A percentile compares a stretch with the other conserved stretches of the same genome.
phyloP scores from a whole-genome alignment of 176 grass and related monocot genomes.

The Juncus effusus region DNA sequence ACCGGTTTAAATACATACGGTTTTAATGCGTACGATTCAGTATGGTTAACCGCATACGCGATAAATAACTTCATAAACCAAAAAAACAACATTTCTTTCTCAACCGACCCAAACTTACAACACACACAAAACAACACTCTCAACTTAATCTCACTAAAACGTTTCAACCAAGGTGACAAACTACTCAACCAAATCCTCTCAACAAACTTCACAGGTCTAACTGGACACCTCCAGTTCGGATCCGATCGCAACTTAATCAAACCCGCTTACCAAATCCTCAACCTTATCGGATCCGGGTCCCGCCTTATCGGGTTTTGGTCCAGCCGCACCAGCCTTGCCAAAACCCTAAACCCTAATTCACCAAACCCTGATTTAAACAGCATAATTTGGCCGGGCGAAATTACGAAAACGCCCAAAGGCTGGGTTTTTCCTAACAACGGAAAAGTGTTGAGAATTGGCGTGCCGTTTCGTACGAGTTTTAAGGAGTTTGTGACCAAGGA shows the following conservation, averaged over 20 bases:
- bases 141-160: constrained; percentile 38
- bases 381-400: constrained; percentile 80
- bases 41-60: constrained; percentile 69
- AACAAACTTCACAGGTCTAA: constrained; percentile 66
- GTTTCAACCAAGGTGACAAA: constrained; percentile 56
- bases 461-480: constrained; percentile 59
- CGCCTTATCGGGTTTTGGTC: constrained; percentile 74
- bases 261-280: constrained; percentile 74
- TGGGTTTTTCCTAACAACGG: constrained; percentile 91
- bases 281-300: constrained; percentile 57
- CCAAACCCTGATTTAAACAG: constrained; percentile 39
- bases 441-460: constrained; percentile 61
- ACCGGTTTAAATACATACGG: constrained; percentile 51
- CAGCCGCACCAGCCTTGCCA: constrained; percentile 44
- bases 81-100: constrained; percentile 54
- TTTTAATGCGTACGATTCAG: constrained; percentile 68
- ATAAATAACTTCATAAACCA: constrained; percentile 53
- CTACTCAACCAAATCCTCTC: constrained; percentile 45
- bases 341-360: constrained; percentile 20
- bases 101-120: constrained; percentile 37
- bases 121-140: constrained; percentile 45
- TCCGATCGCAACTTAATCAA: constrained; percentile 29
- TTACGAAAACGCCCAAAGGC: constrained; percentile 49
- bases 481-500: constrained; percentile 64
- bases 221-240: constrained; percentile 48